Percentiles rank a stretch among this genome's conserved stretches.
Conservation (phyloP, 768 basidiomycete species). For the Glaciozyma martinii region DNA sequence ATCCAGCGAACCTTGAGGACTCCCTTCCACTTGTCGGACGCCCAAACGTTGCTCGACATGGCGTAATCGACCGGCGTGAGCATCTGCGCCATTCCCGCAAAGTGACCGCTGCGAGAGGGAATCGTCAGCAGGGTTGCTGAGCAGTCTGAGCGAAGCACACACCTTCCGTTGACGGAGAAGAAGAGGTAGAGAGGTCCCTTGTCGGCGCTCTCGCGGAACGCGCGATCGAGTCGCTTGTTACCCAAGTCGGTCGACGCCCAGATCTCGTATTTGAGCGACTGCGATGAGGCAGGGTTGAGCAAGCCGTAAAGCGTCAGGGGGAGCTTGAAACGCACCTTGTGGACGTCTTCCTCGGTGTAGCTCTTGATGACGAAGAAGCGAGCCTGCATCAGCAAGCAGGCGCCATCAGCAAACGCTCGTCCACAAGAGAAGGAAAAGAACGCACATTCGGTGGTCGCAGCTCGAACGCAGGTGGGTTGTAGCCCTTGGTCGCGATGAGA, state of each 20-base stretch:
- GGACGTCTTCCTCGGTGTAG: constrained; percentile 97
- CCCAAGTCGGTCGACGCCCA: constrained; percentile 48
- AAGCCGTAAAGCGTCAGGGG: too few species aligned
- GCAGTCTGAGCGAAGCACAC: constrained; percentile 6
- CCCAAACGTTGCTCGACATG: constrained; percentile 93
- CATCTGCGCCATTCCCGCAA: constrained; percentile 99
- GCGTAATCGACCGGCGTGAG: constrained; percentile 91
- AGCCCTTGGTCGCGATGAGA: constrained; percentile 78
- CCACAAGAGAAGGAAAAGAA: constrained; percentile 20
- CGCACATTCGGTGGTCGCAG: constrained; percentile 65
- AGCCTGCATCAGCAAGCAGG: constrained; percentile 47
- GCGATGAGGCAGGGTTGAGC: neutral
- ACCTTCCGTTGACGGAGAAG: constrained; percentile 93
- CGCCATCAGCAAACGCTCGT: neutral
- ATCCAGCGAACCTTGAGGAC: constrained; percentile 98
- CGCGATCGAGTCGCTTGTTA: constrained; percentile 93
- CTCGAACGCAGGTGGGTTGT: constrained; percentile 80
- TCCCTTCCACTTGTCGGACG: constrained; percentile 99
- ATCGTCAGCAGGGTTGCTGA: neutral
- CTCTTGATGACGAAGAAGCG: constrained; percentile 97
- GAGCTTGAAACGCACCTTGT: constrained; percentile 63
- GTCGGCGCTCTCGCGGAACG: constrained; percentile 87
- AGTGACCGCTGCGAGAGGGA: constrained; percentile 78
- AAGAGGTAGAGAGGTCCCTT: constrained; percentile 94
- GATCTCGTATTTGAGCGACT: constrained; percentile 33